A percentile compares a stretch with the other conserved stretches of the same genome.
Conservation (phyloP, 75 land plant species). For the Cupressus sempervirens region DNA sequence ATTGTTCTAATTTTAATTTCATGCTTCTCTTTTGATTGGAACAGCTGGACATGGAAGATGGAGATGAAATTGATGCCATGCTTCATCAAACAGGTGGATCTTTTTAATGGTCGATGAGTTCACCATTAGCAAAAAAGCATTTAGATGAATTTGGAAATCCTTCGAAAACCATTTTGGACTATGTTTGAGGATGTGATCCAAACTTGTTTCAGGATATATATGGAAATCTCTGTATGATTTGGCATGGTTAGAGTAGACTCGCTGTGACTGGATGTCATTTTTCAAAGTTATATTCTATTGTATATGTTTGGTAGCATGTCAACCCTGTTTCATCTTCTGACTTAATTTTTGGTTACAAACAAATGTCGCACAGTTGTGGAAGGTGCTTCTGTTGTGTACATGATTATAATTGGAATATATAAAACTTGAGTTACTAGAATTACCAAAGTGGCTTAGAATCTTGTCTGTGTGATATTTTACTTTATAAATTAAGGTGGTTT, state of each 20-base stretch:
- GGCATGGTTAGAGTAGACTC: not conserved
- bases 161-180: not conserved
- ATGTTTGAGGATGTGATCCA: not conserved
- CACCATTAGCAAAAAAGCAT: not conserved
- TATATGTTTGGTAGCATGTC: not conserved
- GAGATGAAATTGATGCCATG: constrained; percentile 77
- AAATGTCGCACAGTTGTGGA: not conserved
- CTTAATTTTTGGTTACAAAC: not conserved
- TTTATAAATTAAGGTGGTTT: not conserved
- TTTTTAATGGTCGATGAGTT: not conserved
- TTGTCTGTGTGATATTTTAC: not conserved
- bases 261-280: not conserved
- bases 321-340: not conserved
- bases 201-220: not conserved
- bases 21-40: not conserved
- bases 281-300: not conserved
- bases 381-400: not conserved
- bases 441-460: no score
- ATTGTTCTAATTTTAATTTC: not conserved
- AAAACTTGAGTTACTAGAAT: no score
- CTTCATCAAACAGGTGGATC: constrained; percentile 77
- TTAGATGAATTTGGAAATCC: not conserved
- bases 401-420: not conserved
- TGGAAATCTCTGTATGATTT: not conserved
- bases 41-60: constrained; percentile 79